Percentiles rank a stretch among this genome's conserved stretches.
Evolutionary conservation across 2,329 filamentous ascomycete genomes (phyloP).

Genomic region (Ascochyta pisi): DNA sequence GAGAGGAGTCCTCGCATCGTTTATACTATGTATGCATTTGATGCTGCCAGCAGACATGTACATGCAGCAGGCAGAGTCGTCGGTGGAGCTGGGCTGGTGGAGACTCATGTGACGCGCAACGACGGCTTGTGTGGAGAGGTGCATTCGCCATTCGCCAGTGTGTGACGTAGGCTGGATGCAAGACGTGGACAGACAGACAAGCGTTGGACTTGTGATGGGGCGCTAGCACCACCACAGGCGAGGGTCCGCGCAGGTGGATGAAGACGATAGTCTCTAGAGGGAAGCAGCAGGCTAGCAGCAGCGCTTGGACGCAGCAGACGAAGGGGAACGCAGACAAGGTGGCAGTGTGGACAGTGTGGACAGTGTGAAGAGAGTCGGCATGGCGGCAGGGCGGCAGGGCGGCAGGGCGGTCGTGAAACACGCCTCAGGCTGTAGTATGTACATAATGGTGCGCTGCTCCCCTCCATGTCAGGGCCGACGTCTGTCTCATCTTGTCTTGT

Average conservation of each 20-base stretch:
- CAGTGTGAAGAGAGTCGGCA: slow-evolving; percentile 16
- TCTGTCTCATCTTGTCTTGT: slow-evolving; percentile 23
- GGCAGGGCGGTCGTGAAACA: slow-evolving; percentile 41
- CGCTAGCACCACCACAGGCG: neutral
- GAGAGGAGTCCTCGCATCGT: slow-evolving; percentile 20
- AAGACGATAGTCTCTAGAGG: no score
- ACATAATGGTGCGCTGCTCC: slow-evolving; percentile 34
- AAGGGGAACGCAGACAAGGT: neutral
- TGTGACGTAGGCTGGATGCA: slow-evolving; percentile 8
- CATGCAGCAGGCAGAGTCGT: slow-evolving; percentile 24
- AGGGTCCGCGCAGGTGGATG: slow-evolving; percentile 11
- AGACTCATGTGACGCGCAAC: slow-evolving; percentile 23
- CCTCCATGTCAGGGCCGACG: slow-evolving; percentile 39
- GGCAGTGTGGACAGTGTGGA: no score
- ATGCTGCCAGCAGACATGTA: slow-evolving; percentile 3
- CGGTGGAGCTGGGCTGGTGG: slow-evolving; percentile 21
- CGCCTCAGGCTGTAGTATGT: slow-evolving; percentile 22
- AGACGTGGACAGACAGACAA: slow-evolving; percentile 2
- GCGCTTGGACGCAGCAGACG: slow-evolving; percentile 13
- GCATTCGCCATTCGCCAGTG: slow-evolving; percentile 14
- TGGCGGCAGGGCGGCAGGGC: slow-evolving; percentile 25
- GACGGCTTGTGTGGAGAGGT: neutral
- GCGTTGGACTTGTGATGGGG: neutral
- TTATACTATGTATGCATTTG: slow-evolving; percentile 14
- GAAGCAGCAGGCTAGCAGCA: neutral